Evolutionary conservation across 495 filamentous ascomycete species (phyloP).

Genomic region (Hypoxylon perforatum): DNA sequence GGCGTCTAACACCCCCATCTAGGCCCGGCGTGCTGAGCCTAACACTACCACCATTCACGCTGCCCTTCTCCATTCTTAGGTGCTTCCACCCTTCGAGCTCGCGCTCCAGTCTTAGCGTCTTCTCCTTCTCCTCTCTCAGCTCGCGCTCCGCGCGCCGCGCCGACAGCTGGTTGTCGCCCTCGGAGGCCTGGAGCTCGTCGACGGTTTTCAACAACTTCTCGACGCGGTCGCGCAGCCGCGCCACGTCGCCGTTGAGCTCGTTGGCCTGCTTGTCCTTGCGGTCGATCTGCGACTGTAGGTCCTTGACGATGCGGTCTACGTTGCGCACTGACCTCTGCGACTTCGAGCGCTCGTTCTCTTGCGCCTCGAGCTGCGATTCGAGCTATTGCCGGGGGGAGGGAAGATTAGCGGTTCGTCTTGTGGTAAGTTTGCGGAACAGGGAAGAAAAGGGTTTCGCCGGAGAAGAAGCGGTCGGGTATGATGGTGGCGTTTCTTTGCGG

Average conservation of each 20-base stretch:
- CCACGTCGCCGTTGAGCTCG: conserved; percentile 83
- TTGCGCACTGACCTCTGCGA: conserved; percentile 90
- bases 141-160: conserved; percentile 89
- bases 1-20: conserved; percentile 37
- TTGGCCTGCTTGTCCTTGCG: conserved; percentile 85
- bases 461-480: no score
- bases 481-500: conserved; percentile 8
- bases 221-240: conserved; percentile 85
- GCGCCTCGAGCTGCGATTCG: conserved; percentile 88
- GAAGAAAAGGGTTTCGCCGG: conserved; percentile 29
- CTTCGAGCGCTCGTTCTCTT: conserved; percentile 78
- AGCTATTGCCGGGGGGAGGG: conserved; percentile 68
- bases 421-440: conserved; percentile 40
- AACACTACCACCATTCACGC: conserved; percentile 45
- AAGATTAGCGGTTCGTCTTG: conserved; percentile 40
- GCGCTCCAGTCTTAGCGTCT: conserved; percentile 80
- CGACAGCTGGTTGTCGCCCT: conserved; percentile 80
- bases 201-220: conserved; percentile 89
- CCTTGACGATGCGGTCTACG: conserved; percentile 92
- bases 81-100: conserved; percentile 90
- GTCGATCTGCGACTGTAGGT: conserved; percentile 91
- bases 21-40: conserved; percentile 47
- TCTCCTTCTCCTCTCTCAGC: conserved; percentile 88
- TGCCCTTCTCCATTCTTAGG: conserved; percentile 71
- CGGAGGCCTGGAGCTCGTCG: conserved; percentile 89